phyloP scores from a whole-genome alignment of 345 rosid species.

The Salix udensis region DNA sequence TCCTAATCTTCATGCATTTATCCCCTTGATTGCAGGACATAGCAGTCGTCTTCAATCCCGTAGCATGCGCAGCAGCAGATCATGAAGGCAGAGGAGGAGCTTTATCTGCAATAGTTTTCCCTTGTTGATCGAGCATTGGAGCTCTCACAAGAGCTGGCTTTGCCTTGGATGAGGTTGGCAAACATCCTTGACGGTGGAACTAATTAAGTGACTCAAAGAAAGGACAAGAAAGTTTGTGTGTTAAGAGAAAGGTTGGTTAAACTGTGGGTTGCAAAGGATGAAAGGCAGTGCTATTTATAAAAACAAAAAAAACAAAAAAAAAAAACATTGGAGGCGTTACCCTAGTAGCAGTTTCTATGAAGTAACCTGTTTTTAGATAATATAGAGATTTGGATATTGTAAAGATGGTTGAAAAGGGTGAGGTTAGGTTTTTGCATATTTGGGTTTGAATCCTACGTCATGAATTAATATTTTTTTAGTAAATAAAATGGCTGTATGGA shows the following conservation, averaged over 20 bases:
- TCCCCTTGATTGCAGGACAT: too few relatives aligned
- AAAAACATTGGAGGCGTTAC: background rate
- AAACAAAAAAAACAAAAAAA: too few relatives aligned
- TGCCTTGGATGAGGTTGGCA: background rate
- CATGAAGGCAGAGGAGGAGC: too few relatives aligned
- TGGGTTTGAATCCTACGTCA: background rate
- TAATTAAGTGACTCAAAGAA: background rate
- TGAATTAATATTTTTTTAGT: too few relatives aligned
- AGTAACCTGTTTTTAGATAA: too few relatives aligned
- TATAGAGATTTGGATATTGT: too few relatives aligned
- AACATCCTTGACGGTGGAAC: background rate
- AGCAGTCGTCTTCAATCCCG: too few relatives aligned
- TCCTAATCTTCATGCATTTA: too few relatives aligned
- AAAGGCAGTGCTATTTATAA: background rate
- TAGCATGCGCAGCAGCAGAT: too few relatives aligned
- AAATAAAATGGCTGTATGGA: too few relatives aligned
- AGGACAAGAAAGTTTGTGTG: too few relatives aligned
- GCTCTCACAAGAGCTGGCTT: background rate
- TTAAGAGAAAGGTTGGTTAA: background rate
- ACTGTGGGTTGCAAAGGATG: background rate
- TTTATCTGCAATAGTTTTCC: too few relatives aligned
- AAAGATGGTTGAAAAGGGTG: background rate
- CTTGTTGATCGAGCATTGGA: background rate
- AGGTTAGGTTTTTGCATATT: background rate
- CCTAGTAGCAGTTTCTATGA: background rate